Base-by-base conservation (phyloP, 176 grass and related monocot genomes). In the Aegilops sharonensis region DNA sequence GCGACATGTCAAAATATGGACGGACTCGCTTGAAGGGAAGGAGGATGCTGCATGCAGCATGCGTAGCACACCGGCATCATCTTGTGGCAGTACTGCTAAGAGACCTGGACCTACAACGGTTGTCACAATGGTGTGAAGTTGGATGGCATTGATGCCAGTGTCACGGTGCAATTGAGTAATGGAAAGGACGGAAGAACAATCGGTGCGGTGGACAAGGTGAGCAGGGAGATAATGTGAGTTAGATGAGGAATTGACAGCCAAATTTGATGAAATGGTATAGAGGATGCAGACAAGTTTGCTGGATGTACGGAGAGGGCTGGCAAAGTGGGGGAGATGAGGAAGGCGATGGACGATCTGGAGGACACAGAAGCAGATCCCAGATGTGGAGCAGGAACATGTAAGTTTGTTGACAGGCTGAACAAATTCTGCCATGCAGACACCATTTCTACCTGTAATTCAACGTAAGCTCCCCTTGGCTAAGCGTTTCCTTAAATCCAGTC, bases 291-390 rank as follows among this genome's bases (percentile, higher is more conserved):
- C 36, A 80, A 12, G 77, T 39, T 60, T 63, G 6, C 64, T 69
- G 64, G 64, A 69, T 81, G 27, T 18, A 78, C 3, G 32, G 56
- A 61, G 31, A 78, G 76, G 32, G 31, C 54, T 59, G 54, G 8
- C 84, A 21, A 56, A 81, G 60, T 50, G 60, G 14, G 87, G 83
- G 71, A 78, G 89, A 73, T 59, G 84, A 13, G 80, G 21, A 56
- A 57, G 65, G 67, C 4, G 65, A 57, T 37, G 66, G 84, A 92
- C 3, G 35, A 29, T 17, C 71, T 88, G 13, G 81, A 78, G 21
- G 86, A 75, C 30, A 66, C 80, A 43, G 86, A 87, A 79, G 62
- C 88, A 81, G 43, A 84, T 92, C 39, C 42, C 32, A 71, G 63
- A 78, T 61, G 77, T 92, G 61, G 59, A 92, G 67, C 74, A 56